Conservation (phyloP, 2,329 filamentous ascomycete species). For the Tolypocladium amazonense region DNA sequence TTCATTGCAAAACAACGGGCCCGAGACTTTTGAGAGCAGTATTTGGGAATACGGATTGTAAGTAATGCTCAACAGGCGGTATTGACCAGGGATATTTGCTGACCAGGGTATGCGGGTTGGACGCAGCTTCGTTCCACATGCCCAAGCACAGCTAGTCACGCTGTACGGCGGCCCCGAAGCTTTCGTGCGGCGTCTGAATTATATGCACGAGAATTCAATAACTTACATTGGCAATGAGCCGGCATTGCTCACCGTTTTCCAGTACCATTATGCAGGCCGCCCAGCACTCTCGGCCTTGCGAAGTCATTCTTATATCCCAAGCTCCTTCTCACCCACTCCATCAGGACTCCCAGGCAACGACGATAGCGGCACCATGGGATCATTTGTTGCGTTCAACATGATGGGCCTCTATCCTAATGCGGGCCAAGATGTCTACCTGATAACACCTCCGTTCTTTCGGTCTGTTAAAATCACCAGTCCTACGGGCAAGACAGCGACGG, state of each 20-base stretch:
- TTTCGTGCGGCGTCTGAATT: conserved; percentile 51
- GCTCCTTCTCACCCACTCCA: conserved; percentile 47
- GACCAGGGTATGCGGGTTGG: background rate
- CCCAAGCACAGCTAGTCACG: conserved; percentile 40
- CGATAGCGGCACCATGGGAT: conserved; percentile 60
- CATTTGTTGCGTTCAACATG: conserved; percentile 56
- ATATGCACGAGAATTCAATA: conserved; percentile 52
- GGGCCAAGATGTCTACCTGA: conserved; percentile 61
- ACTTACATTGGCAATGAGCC: conserved; percentile 56
- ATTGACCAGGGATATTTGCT: background rate
- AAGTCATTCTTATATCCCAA: conserved; percentile 55
- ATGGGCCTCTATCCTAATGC: conserved; percentile 60
- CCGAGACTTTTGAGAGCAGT: conserved; percentile 63
- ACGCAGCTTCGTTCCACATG: conserved; percentile 41
- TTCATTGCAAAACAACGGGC: conserved; percentile 46
- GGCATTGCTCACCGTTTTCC: conserved; percentile 52
- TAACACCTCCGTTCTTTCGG: conserved; percentile 57
- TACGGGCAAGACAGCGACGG: conserved; percentile 48
- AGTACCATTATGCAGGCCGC: conserved; percentile 59
- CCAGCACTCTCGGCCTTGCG: conserved; percentile 44
- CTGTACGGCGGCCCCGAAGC: conserved; percentile 47
- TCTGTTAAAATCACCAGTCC: conserved; percentile 46
- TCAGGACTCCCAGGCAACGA: conserved; percentile 60
- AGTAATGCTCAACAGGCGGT: conserved; percentile 10
- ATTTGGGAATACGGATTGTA: conserved; percentile 65